Base-by-base conservation (phyloP, 441 rosid species). In the Metrosideros polymorpha region DNA sequence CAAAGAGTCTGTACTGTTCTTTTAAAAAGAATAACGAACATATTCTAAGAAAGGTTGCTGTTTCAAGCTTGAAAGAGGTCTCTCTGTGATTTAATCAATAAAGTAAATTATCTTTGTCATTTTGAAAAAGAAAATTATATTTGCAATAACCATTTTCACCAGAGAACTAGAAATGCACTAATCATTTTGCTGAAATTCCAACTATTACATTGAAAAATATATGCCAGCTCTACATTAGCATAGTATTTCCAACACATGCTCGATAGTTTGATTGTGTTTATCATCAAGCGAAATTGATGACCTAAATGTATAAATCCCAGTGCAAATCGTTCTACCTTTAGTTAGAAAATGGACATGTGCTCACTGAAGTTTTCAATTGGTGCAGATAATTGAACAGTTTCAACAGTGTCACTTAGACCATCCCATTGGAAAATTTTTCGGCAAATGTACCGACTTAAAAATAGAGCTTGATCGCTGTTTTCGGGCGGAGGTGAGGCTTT, bases 321-420 rank as follows among this genome's bases (percentile, higher is more conserved):
- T 24, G 59, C 15, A 17, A 50, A 29, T 51, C 18, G 0, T 22
- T 82, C 57, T 9, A 2, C 30, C 57, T 9, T 29, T 47, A 49
- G 54, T 53, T 27, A 0, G n/a, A 30, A 82, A 50, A 18, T 49
- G 84, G 84, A 49, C 77, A 66, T 50, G 43, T 82, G 27, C 43
- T 82, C 25, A 53, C 32, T 82, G 84, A 51, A 82, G 43, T 51
- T 53, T 84, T 84, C 54, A 3, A 42, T 32, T 63, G 86, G 35
- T 85, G 59, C 92, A 96, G 99, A 95, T 97, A 63, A 96, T 97
- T 84, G 97, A 95, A 91, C 91, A 94, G 87, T 97, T 97, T 86
- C 98, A 95, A 86, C 94, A 94, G 88, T 97, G 99, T 90, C 99
- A 97, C 90, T 53, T 85, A 43, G 99, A 95, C 82, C 98, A 97